Base-by-base conservation (phyloP, 768 basidiomycete species). In the Glaciozyma antarctica region DNA sequence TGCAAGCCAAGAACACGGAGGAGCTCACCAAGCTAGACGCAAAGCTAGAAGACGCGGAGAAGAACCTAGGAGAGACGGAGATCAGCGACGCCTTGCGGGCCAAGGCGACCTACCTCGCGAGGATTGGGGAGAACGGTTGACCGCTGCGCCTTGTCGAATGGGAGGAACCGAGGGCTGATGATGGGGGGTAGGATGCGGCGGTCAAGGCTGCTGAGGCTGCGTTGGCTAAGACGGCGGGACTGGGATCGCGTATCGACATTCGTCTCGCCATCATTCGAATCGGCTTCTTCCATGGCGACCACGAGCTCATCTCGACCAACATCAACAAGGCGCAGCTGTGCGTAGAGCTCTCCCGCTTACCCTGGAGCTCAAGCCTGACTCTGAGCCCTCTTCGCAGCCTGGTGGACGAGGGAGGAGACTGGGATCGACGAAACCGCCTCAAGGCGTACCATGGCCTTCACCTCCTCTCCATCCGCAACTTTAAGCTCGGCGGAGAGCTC, bases 391-490 rank as follows among this genome's bases (percentile, higher is more conserved):
- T 32, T 24, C 19, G 2, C 74, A 92, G 90, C 62, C 80, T 95
- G 51, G 88, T 95, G 61, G 92, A 97, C 72, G 83, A 90, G 76
- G 94, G 94, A 0, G 94, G 94, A 53, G 94, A 99, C 78, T 99
- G 94, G 94, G 94, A 99, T 76, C 81, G 94, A 61, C 84, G 92
- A 47, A 99, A 97, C 77, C 84, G 94, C 53, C 83, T 97, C 73
- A 99, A 99, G 77, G 94, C 97, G 49, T 99, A 98, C 79, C 84
- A 84, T 58, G 93, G 87, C 56, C 79, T 95, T 0, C 88, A 94
- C 74, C 80, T 86, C 52, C 78, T 93, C 41, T 87, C 89, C 38
- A 86, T 89, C 66, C 86, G 94, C n/a, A 86, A 93, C 73, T 97
- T 97, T 81, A 86, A 88, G 73, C 83, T 83, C 24, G 91, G 85